Base-by-base conservation (phyloP, 768 basidiomycete species). In the Lactifluus hygrophoroides region DNA sequence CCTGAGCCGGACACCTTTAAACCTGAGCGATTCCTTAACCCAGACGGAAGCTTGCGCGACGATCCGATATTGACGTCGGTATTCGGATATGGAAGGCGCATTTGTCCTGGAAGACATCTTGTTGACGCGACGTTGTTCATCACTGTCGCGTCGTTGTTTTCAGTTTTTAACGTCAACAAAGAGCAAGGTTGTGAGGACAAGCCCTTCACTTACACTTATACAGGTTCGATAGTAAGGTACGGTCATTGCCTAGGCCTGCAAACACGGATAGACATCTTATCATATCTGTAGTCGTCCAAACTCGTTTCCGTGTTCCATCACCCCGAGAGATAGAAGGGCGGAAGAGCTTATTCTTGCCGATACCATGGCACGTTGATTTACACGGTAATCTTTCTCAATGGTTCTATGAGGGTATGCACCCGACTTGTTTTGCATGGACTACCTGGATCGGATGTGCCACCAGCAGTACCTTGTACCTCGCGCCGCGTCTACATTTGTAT, bases 1-100 rank as follows among this genome's bases (percentile, higher is more conserved):
- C 65, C 65, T 11, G 60, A 67, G 10, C 68, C 68, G 16, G 57
- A 63, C 17, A 14, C 27, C 6, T 69, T 69, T 43, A 60, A 60
- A 28, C 68, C 68, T 0, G 58, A 60, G 28, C 60, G 68, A 13
- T 66, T 62, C 52, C 30, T 67, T 66, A 23, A 40, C 13, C 5
- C 35, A 5, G 56, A 58, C 17, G 57, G 60, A 23, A 51, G 21
- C 32, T 16, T 58, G 17, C 23, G 16, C 4, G 60, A 58, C 3
- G 60, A 62, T 28, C 57, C 56, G 11, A n/a, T 34, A 10, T 5
- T 62, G 51, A 14, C 23, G 3, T 2, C 44, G 3, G n/a, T 25
- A 21, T 62, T 54, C 49, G 60, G 60, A 27, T 52, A 40, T 19
- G 56, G 50, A 32, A 51, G 40, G 32, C 63, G 47, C 5, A 58